Conservation (phyloP, 2,329 filamentous ascomycete genomes). For the Nigrograna mackinnonii region DNA sequence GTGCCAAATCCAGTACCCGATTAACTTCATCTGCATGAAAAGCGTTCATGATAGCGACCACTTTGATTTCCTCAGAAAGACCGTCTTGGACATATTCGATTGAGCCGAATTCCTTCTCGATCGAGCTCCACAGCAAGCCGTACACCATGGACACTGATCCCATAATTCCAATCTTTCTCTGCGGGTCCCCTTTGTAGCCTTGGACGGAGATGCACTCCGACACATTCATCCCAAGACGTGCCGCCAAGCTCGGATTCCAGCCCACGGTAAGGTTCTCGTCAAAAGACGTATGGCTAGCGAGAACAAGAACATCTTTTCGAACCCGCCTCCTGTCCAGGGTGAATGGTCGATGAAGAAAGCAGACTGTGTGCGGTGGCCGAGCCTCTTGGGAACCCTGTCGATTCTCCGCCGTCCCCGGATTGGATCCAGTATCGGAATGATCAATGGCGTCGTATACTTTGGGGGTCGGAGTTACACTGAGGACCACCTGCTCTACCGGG, state of each 20-base stretch:
- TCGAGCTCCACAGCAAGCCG: constrained; percentile 16
- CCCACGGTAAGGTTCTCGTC: constrained; percentile 44
- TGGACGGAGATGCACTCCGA: constrained; percentile 33
- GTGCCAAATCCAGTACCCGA: constrained; percentile 33
- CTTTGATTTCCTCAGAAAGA: constrained; percentile 21
- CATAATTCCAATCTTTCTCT: constrained; percentile 42
- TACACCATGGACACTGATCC: constrained; percentile 18
- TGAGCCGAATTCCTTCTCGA: constrained; percentile 30
- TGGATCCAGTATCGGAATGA: constrained; percentile 10
- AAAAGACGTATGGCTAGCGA: constrained; percentile 41
- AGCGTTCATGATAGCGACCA: constrained; percentile 46
- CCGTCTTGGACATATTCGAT: constrained; percentile 28
- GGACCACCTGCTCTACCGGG: constrained; percentile 30
- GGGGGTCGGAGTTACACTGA: constrained; percentile 34
- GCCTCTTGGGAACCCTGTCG: neutral
- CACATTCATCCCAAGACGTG: constrained; percentile 31
- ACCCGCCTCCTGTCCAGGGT: constrained; percentile 30
- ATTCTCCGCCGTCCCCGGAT: neutral
- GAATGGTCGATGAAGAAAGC: constrained; percentile 38
- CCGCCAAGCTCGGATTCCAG: constrained; percentile 39
- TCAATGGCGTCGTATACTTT: constrained; percentile 33
- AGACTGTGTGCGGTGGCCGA: constrained; percentile 29
- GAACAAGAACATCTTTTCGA: constrained; percentile 28
- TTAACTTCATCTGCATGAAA: constrained; percentile 42
- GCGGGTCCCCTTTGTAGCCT: constrained; percentile 43